Conservation (phyloP, 345 rosid genomes). For the Raphanus sativus region DNA sequence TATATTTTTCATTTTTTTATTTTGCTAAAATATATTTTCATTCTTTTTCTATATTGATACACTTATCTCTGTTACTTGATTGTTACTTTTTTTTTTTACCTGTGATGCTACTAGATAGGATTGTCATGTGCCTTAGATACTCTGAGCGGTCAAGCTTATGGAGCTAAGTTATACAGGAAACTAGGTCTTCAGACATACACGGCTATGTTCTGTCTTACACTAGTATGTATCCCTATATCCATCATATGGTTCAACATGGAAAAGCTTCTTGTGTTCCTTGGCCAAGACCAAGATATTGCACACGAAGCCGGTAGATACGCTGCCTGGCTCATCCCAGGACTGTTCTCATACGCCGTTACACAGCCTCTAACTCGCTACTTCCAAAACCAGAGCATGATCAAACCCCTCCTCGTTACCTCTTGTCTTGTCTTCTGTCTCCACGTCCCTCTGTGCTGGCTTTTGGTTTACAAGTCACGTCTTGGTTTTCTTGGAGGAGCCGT, state of each 20-base stretch:
- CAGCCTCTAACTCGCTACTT: slow-evolving; percentile 57
- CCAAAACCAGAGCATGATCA: slow-evolving; percentile 57
- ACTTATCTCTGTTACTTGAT: slow-evolving; percentile 35
- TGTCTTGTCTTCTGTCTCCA: slow-evolving; percentile 46
- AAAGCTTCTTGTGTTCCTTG: slow-evolving; percentile 45
- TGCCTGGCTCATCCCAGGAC: slow-evolving; percentile 59
- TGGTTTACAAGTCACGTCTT: slow-evolving; percentile 55
- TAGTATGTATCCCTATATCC: slow-evolving; percentile 59
- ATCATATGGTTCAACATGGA: slow-evolving; percentile 58
- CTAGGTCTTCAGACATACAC: slow-evolving; percentile 59
- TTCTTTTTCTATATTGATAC: not conserved
- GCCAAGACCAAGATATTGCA: slow-evolving; percentile 65
- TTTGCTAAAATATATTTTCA: too few relatives aligned
- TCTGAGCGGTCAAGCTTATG: slow-evolving; percentile 77
- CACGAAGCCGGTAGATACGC: slow-evolving; percentile 52
- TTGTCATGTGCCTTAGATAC: slow-evolving; percentile 80
- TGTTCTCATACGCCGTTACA: slow-evolving; percentile 54
- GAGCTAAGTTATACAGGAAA: slow-evolving; percentile 58
- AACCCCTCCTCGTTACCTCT: slow-evolving; percentile 53
- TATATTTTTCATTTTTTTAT: not conserved
- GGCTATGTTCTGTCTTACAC: slow-evolving; percentile 54
- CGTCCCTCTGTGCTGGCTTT: slow-evolving; percentile 53
- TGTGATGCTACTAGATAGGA: slow-evolving; percentile 54
- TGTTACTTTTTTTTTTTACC: not conserved
- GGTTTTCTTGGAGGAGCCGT: slow-evolving; percentile 55